Base-by-base conservation (phyloP, 2,329 filamentous ascomycete species). In the Aspergillus sp. region DNA sequence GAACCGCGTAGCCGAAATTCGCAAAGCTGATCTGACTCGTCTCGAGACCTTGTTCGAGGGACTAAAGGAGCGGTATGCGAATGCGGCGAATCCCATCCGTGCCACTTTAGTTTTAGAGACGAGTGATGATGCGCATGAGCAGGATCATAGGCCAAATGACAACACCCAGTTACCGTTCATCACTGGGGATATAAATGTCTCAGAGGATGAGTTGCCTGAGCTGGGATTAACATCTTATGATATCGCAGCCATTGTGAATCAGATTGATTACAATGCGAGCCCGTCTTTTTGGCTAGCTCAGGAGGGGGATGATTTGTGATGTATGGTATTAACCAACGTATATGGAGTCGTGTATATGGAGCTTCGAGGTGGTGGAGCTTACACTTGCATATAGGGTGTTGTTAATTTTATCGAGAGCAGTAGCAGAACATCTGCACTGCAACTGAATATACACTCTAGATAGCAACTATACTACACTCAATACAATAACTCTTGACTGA, bases 171-270 rank as follows among this genome's bases (percentile, higher is more conserved):
- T 45, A 23, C 25, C 30, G 15, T 13, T 48, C 12, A n/a, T 39
- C 5, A 8, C 53, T 13, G 30, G 25, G 25, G 25, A n/a, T 13
- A 13, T 30, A 2, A 36, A 48, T 28, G 30, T 38, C 19, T 3
- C 17, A 6, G 43, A 30, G 12, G 47, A 47, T n/a, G 49, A 58
- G 23, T 10, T 78, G 8, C 72, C 74, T 36, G 70, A 67, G 39
- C 69, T 78, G 54, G 75, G 75, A 0, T 76, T 78, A 25, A 77
- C 75, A 0, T 76, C 74, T 0, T 68, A 74, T 32, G 74, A 76
- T 7, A 76, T 78, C 39, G 57, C 77, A 5, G 70, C 71, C 1
- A 75, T 78, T n/a, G 71, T 76, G 17, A 66, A 78, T 47, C 74
- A 76, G 49, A 74, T 78, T 39, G 66, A 62, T 59, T 60, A 64